Percentiles rank a stretch among this genome's conserved stretches.
Evolutionary conservation across 495 filamentous ascomycete species (phyloP).

Genomic region (Trichocladium uniseriatum): DNA sequence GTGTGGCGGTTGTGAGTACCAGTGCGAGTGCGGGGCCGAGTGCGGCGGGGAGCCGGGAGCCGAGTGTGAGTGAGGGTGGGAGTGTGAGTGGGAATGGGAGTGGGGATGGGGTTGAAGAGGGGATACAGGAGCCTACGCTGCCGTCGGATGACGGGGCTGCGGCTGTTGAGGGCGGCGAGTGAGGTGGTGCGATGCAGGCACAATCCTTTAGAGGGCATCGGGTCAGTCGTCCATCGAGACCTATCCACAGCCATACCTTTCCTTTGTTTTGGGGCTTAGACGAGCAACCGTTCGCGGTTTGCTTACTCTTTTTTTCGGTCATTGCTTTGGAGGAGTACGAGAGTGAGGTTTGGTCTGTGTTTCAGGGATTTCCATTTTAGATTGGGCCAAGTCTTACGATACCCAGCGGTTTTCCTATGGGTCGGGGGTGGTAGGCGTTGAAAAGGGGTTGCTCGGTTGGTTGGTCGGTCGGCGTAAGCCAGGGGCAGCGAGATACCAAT

Average conservation of each 20-base stretch:
- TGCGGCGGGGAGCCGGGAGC: too few species aligned
- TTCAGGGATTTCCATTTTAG: background rate
- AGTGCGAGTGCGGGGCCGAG: too few species aligned
- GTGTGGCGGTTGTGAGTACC: background rate
- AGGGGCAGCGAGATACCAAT: too few species aligned
- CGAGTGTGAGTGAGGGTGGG: too few species aligned
- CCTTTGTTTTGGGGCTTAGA: background rate
- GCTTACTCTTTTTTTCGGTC: background rate
- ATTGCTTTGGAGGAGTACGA: background rate
- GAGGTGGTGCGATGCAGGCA: background rate
- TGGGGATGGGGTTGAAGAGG: background rate
- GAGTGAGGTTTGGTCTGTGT: background rate
- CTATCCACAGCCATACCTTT: background rate
- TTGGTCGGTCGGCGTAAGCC: too few species aligned
- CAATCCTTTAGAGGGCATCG: too few species aligned
- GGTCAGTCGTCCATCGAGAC: too few species aligned
- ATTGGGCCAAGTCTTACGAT: conserved; percentile 4
- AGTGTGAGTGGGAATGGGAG: background rate
- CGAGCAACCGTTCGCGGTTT: too few species aligned
- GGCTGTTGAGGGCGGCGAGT: background rate
- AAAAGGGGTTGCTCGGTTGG: background rate
- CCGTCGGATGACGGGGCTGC: background rate
- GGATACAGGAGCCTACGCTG: background rate
- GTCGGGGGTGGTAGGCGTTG: background rate
- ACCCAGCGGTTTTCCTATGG: background rate